Base-by-base conservation (phyloP, 371 early-diverging fungal species). In the Mucor piriformis region DNA sequence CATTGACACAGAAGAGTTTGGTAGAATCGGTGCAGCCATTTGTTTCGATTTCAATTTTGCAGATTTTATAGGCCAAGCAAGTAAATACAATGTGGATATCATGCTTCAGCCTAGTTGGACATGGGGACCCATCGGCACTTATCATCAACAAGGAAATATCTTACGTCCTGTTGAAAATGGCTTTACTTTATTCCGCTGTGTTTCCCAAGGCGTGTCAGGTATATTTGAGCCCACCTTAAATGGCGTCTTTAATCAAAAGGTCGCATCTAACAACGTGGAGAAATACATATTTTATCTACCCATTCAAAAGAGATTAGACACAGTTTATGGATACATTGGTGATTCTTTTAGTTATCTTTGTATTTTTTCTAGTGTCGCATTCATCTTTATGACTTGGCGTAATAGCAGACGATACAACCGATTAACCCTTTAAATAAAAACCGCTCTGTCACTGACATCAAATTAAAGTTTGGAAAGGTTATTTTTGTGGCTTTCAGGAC, bases 1-100 rank as follows among this genome's bases (percentile, higher is more conserved):
- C 15, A 68, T 71, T 0, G 77, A 82, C 27, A 76, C 80, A 1
- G 72, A 72, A 6, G 76, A 77, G 3, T 77, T 77, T 61, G 85
- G 85, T 18, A 70, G 82, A 25, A 23, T 84, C 20, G 79, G 83
- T 15, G 77, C 64, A 2, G 79, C 74, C 3, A 83, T 84, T 42
- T 84, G 85, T 43, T 84, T 83, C 58, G 85, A 85, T 44, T 68
- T 66, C 54, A 81, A 82, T 43, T 85, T 82, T 34, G 74, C 78
- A 16, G 59, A 68, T 6, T 76, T 78, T 51, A 81, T 85, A 25
- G 64, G 67, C 0, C 83, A 85, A 66, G 78, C 81, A 6, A 77
- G 82, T 33, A 59, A 62, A 16, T 66, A 81, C 18, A 62, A 75
- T 0, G 72, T 83, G 6, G 75, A 82, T 59, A 33, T 85, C 11